Percentiles rank a stretch among this genome's conserved stretches.
These are phyloP conservation scores for Penicillium samsonianum DNA, from an alignment of 495 filamentous ascomycete species.

Conservation along the genomic window DNA sequence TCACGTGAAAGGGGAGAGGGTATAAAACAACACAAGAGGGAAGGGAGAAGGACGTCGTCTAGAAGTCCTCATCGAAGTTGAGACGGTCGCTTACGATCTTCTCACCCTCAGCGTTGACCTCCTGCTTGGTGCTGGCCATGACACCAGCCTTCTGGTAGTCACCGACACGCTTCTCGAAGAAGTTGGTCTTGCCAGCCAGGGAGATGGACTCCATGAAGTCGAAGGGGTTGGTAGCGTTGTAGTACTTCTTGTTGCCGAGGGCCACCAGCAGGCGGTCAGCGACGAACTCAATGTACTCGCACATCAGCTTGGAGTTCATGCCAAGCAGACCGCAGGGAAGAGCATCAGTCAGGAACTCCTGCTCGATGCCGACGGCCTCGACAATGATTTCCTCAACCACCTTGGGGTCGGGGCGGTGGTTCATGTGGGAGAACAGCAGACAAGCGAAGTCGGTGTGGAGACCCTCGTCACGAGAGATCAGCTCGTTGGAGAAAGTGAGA, in stretches of 20 bases:
- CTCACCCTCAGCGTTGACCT: conserved; percentile 56
- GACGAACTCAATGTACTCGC: conserved; percentile 99
- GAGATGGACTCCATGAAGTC: conserved; percentile 99
- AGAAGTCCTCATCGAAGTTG: conserved; percentile 97
- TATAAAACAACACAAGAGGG: conserved; percentile 37
- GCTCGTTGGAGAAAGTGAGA: conserved; percentile 98
- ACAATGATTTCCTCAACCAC: conserved; percentile 83
- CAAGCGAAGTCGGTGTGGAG: conserved; percentile 99
- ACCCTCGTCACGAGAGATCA: conserved; percentile 99
- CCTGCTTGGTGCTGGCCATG: conserved; percentile 91
- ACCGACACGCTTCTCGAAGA: conserved; percentile 99
- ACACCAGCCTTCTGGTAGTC: conserved; percentile 99
- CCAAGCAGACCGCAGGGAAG: conserved; percentile 89
- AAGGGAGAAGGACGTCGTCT: conserved; percentile 38
- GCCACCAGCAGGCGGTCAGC: conserved; percentile 91
- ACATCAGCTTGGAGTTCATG: conserved; percentile 97
- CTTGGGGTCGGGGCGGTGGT: conserved; percentile 81
- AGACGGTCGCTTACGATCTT: conserved; percentile 76
- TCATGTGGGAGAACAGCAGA: conserved; percentile 91
- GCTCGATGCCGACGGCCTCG: conserved; percentile 91
- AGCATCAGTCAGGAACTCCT: conserved; percentile 97
- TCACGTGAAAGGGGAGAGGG: conserved; percentile 29
- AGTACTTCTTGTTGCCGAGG: conserved; percentile 91
- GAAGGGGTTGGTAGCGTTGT: conserved; percentile 91
- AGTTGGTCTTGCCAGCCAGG: conserved; percentile 98